Percentiles rank a stretch among this genome's conserved stretches.
These are phyloP conservation scores for Trametes villosa DNA, from an alignment of 768 basidiomycete genomes.

Conservation along the genomic window DNA sequence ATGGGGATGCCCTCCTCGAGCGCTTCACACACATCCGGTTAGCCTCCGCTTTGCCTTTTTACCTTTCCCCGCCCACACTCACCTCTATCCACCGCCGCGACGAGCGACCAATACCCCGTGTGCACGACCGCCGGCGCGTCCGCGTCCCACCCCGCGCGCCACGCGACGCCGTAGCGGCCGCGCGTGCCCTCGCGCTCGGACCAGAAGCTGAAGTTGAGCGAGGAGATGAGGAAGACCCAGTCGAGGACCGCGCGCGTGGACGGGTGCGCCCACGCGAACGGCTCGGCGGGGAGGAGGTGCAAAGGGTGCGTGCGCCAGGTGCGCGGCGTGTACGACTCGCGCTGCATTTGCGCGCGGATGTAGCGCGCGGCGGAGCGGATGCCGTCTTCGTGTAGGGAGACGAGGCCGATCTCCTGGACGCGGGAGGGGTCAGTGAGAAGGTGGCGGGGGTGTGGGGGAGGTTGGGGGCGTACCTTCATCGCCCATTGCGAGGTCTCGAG, in stretches of 20 bases:
- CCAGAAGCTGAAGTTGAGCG: slow-evolving; percentile 92
- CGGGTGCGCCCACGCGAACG: slow-evolving; percentile 53
- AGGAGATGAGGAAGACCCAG: slow-evolving; percentile 90
- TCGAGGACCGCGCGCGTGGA: slow-evolving; percentile 63
- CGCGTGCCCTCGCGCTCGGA: slow-evolving; percentile 62
- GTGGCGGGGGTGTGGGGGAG: not conserved
- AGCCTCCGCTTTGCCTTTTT: not conserved
- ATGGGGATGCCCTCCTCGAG: slow-evolving; percentile 78
- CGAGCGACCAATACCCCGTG: slow-evolving; percentile 88
- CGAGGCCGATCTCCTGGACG: slow-evolving; percentile 59
- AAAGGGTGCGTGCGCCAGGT: slow-evolving; percentile 81
- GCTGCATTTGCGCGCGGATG: slow-evolving; percentile 59
- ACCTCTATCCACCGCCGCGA: slow-evolving; percentile 87
- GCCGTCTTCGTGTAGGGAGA: slow-evolving; percentile 62
- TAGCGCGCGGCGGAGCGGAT: slow-evolving; percentile 68
- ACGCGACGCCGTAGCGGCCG: slow-evolving; percentile 77
- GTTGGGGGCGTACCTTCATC: slow-evolving; percentile 49
- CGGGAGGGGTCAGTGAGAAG: not conserved
- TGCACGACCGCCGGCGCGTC: slow-evolving; percentile 50
- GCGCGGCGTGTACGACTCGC: slow-evolving; percentile 74
- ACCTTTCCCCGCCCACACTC: slow-evolving; percentile 12
- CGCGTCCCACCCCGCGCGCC: slow-evolving; percentile 71
- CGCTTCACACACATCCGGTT: slow-evolving; percentile 47
- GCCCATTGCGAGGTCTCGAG: slow-evolving; percentile 60
- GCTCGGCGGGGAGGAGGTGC: slow-evolving; percentile 74